Conservation (phyloP, 2,329 filamentous ascomycete genomes). For the Phialophora verrucosa region DNA sequence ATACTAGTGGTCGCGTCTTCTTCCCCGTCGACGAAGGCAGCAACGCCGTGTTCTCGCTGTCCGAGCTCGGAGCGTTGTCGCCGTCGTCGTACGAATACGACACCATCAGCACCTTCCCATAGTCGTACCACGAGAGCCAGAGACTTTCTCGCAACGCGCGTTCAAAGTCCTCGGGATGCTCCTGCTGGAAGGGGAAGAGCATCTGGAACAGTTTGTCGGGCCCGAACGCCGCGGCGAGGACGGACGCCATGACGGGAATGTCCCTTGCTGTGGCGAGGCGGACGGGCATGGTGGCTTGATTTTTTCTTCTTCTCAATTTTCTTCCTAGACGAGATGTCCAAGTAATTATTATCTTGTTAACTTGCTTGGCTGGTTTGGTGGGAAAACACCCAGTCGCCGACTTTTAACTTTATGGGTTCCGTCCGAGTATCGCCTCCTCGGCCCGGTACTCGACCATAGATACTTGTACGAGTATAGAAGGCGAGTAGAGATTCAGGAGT, state of each 20-base stretch:
- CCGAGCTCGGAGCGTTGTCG: no score
- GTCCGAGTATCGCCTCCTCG: no score
- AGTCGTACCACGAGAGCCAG: conserved; percentile 27
- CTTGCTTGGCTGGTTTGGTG: no score
- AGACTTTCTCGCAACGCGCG: conserved; percentile 22
- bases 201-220: conserved; percentile 24
- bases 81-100: conserved; percentile 2
- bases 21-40: background rate
- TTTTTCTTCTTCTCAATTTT: no score
- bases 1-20: background rate
- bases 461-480: no score
- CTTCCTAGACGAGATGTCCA: no score
- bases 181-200: conserved; percentile 27
- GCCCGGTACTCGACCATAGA: no score
- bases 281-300: conserved; percentile 26
- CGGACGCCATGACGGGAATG: conserved; percentile 29
- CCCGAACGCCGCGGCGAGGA: conserved; percentile 30
- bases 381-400: no score
- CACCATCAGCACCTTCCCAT: conserved; percentile 27
- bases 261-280: conserved; percentile 25
- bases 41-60: background rate
- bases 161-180: conserved; percentile 28
- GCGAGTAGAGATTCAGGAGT: no score
- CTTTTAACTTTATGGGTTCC: no score
- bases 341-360: no score